phyloP scores from a whole-genome alignment of 768 basidiomycete genomes.

The Phaffia australis region DNA sequence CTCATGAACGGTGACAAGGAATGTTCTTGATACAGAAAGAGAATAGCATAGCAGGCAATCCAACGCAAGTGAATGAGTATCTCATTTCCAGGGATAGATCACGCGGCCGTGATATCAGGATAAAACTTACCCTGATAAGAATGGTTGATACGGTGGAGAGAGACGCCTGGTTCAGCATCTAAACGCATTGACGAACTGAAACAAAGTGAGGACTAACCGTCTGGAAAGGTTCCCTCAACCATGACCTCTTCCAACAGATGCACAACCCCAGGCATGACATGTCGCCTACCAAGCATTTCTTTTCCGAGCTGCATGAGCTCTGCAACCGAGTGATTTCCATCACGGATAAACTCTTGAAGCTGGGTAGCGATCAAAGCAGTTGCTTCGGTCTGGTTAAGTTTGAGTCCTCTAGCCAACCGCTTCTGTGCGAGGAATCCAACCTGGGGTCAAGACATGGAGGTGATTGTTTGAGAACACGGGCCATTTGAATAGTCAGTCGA shows the following conservation, averaged over 20 bases:
- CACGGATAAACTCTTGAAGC: conserved; percentile 72
- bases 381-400: conserved; percentile 77
- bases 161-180: conserved; percentile 27
- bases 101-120: neutral
- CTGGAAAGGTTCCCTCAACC: conserved; percentile 82
- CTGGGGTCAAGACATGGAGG: conserved; percentile 22
- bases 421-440: conserved; percentile 79
- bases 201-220: conserved; percentile 48
- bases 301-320: conserved; percentile 86
- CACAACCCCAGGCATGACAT: conserved; percentile 75
- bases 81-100: neutral
- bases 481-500: neutral
- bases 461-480: neutral
- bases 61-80: neutral
- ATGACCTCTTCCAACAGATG: conserved; percentile 72
- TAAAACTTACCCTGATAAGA: neutral
- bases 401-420: conserved; percentile 82
- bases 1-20: conserved; percentile 94
- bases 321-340: conserved; percentile 73
- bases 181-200: conserved; percentile 45
- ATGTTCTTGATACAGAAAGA: conserved; percentile 41
- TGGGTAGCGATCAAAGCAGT: conserved; percentile 81
- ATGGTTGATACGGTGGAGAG: neutral
- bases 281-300: conserved; percentile 69
- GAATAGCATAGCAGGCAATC: neutral